phyloP scores from a whole-genome alignment of 2,329 filamentous ascomycete species.

The Calonectria pteridis region DNA sequence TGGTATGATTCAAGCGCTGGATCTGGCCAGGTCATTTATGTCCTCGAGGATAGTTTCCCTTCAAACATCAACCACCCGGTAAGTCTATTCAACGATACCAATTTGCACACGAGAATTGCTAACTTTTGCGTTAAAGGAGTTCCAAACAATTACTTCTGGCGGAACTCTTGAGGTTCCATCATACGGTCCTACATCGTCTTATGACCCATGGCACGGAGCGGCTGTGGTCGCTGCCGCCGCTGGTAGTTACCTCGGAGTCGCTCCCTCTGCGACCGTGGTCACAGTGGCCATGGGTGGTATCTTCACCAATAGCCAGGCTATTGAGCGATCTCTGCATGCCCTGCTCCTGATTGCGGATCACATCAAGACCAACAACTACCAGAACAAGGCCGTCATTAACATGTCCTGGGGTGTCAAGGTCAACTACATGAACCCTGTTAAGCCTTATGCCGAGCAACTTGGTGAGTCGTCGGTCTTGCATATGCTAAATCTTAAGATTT shows the following conservation, averaged over 20 bases:
- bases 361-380: slow-evolving; percentile 5
- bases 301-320: background rate
- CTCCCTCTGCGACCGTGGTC: background rate
- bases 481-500: background rate
- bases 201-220: background rate
- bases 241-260: background rate
- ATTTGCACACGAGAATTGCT: background rate
- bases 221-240: background rate
- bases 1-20: background rate
- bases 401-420: slow-evolving; percentile 4
- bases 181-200: background rate
- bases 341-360: background rate
- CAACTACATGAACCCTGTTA: background rate
- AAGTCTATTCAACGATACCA: background rate
- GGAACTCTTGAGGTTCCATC: background rate
- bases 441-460: background rate
- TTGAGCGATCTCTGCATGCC: background rate
- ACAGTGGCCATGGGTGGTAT: background rate
- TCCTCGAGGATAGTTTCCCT: background rate
- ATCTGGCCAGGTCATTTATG: background rate
- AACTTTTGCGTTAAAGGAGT: background rate
- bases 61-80: background rate
- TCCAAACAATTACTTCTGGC: background rate
- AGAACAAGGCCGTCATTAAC: slow-evolving; percentile 7
- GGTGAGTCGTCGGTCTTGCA: background rate